Evolutionary conservation across 768 basidiomycete genomes (phyloP), one percentile per base, ranked within the genome.

Genomic region (Auricularia cornea): DNA sequence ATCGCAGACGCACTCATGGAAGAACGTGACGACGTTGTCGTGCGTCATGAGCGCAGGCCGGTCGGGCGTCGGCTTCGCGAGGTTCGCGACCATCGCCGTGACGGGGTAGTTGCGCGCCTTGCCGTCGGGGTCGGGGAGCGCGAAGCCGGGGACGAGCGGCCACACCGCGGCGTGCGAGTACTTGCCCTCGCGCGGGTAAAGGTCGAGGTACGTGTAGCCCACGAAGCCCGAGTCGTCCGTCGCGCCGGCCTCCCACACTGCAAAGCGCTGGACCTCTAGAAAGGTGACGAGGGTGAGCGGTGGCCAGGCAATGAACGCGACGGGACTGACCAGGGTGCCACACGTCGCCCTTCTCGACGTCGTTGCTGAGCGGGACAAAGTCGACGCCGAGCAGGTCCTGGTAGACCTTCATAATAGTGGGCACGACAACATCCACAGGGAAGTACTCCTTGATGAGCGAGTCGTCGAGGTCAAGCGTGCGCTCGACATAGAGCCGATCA

Each of bases 131-230:
- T 83, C 74, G 0, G 80, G 64, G 23, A 61, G 65, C 52, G 82
- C 77, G 70, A 86, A 88, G 16, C 92, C 90, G 0, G 86, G 75
- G 4, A 89, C 77, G 31, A 94, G 76, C 6, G 83, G 79, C 89
- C 90, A 94, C 1, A 94, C 91, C 1, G 91, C 91, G 0, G 92
- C 92, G 75, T 94, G 92, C 12, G 88, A 83, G 72, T 92, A 94
- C 70, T 93, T 94, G 59, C 81, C 81, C 57, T 79, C 89, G 28
- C 91, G 85, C 62, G 91, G 91, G 80, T 89, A 93, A 48, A 95
- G 81, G 69, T 95, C 93, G 31, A 94, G 87, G 69, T 92, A 92
- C 71, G 90, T 90, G 73, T 92, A 88, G 2, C 93, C 93, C 23
- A 94, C 71, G 69, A 94, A 94, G 29, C 80, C 88, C 1, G 84